Conservation (phyloP, 139 green algal genomes). For the Spirogloea muscicola region DNA sequence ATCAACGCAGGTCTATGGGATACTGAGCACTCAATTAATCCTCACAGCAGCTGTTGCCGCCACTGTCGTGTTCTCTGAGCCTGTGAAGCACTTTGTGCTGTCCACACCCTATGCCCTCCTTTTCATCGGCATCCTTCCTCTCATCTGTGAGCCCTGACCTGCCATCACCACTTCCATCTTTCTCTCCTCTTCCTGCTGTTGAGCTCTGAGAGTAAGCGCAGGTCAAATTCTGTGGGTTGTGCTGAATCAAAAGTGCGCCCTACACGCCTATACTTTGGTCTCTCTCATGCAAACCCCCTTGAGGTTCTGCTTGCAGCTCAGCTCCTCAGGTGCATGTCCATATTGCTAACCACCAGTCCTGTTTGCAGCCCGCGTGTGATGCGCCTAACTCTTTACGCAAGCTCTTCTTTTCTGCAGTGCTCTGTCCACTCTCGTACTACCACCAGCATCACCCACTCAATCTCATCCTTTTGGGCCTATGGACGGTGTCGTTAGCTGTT, state of each 20-base stretch:
- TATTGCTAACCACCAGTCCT: too few relatives aligned
- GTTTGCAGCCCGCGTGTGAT: too few relatives aligned
- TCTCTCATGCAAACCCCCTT: too few relatives aligned
- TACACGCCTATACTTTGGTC: too few relatives aligned
- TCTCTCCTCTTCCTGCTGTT: too few relatives aligned
- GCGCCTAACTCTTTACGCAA: background rate
- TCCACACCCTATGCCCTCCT: background rate
- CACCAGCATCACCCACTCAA: constrained; percentile 61
- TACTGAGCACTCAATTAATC: constrained; percentile 55
- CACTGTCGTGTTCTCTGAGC: constrained; percentile 38
- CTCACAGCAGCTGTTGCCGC: constrained; percentile 46
- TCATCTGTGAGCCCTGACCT: constrained; percentile 42
- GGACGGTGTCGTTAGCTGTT: constrained; percentile 23
- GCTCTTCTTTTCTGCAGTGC: constrained; percentile 6
- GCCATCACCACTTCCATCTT: too few relatives aligned
- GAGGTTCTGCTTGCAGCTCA: too few relatives aligned
- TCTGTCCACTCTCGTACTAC: constrained; percentile 52
- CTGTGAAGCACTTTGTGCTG: background rate
- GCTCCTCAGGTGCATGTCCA: too few relatives aligned
- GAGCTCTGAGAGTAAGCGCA: too few relatives aligned
- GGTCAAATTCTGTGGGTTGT: too few relatives aligned
- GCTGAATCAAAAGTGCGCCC: too few relatives aligned
- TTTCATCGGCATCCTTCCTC: background rate
- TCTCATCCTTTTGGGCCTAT: constrained; percentile 60
- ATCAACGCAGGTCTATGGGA: constrained; percentile 57